Percentiles rank a stretch among this genome's conserved stretches.
Evolutionary conservation across 805 yeast genomes (phyloP).

Genomic region (Pichia rugopelliculosa): DNA sequence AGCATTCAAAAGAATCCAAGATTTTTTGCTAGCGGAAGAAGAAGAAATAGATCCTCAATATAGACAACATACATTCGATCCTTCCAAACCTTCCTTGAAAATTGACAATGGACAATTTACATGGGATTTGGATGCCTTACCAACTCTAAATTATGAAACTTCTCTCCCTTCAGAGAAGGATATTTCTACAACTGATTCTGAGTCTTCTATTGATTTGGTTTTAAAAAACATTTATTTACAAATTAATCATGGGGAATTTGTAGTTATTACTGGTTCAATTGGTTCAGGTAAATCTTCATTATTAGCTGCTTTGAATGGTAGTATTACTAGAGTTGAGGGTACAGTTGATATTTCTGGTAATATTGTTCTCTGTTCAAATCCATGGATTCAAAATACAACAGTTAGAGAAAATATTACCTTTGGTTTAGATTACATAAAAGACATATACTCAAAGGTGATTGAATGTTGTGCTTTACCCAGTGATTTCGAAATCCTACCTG

Average conservation of each 20-base stretch:
- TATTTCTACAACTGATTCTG: too few species aligned
- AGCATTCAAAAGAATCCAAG: constrained; percentile 52
- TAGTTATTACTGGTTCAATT: constrained; percentile 69
- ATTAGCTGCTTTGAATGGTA: constrained; percentile 60
- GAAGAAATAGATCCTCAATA: constrained; percentile 22
- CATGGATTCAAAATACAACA: constrained; percentile 85
- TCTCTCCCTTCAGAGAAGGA: too few species aligned
- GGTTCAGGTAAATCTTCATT: constrained; percentile 80
- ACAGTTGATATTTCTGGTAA: constrained; percentile 46
- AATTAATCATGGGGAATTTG: constrained; percentile 57
- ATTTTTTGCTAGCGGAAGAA: constrained; percentile 37
- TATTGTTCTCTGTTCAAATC: constrained; percentile 37
- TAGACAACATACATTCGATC: constrained; percentile 21
- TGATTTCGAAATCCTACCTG: constrained; percentile 62
- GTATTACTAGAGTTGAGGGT: constrained; percentile 53
- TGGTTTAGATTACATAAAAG: constrained; percentile 43
- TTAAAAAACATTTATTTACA: constrained; percentile 42
- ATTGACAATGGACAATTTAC: constrained; percentile 26
- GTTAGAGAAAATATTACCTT: constrained; percentile 67
- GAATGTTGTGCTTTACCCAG: constrained; percentile 58
- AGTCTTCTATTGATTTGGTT: constrained; percentile 29
- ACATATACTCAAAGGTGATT: constrained; percentile 46
- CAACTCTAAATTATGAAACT: neutral
- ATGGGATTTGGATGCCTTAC: too few species aligned
- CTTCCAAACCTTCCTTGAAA: too few species aligned